Conservation (phyloP, 768 basidiomycete genomes). For the Boletellus ananiceps region DNA sequence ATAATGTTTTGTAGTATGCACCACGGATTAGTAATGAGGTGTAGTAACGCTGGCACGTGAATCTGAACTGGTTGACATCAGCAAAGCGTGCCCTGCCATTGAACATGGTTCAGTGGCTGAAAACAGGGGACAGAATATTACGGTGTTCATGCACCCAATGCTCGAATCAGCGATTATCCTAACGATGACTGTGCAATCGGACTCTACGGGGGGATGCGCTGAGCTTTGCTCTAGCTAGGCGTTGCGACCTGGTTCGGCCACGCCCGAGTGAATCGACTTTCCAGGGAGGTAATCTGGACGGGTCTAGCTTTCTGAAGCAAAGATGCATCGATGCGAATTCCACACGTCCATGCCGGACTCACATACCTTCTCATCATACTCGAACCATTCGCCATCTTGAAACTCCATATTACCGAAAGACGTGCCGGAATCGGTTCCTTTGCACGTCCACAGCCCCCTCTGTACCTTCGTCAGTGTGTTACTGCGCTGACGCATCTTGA, state of each 20-base stretch:
- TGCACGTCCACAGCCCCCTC: conserved; percentile 72
- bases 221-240: not conserved
- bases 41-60: conserved; percentile 32
- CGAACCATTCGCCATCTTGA: conserved; percentile 59
- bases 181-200: not conserved
- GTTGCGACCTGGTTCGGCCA: conserved; percentile 20
- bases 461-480: conserved; percentile 26
- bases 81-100: not conserved
- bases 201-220: not conserved
- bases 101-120: too few species aligned
- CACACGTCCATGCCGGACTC: too few species aligned
- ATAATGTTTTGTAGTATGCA: conserved; percentile 31
- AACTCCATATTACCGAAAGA: conserved; percentile 61
- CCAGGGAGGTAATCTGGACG: conserved; percentile 66
- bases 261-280: conserved; percentile 65
- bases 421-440: conserved; percentile 52
- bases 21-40: conserved; percentile 25
- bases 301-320: conserved; percentile 49
- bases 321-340: not conserved
- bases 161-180: too few species aligned
- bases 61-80: conserved; percentile 11
- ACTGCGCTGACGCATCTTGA: not conserved
- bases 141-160: too few species aligned
- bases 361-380: conserved; percentile 86
- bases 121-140: too few species aligned